Evolutionary conservation across 1,139 yeast species (phyloP).

Genomic region (Zhuliangozyma parablackwelliae): DNA sequence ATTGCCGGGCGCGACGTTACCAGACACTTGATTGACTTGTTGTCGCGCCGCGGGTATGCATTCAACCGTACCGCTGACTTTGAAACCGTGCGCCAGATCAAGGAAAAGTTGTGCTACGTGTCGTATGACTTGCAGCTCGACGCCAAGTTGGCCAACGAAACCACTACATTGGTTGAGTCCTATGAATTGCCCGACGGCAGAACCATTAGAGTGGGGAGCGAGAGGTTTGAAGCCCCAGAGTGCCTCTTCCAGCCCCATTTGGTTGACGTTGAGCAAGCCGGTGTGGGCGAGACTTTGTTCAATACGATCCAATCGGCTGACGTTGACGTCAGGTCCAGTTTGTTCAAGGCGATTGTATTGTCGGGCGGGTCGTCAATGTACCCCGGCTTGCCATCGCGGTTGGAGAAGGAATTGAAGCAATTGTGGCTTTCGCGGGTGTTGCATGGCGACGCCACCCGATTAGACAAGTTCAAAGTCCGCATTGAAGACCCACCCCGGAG

Average conservation of each 20-base stretch:
- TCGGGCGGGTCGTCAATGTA: slow-evolving; percentile 99
- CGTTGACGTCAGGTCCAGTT: slow-evolving; percentile 83
- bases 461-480: slow-evolving; percentile 89
- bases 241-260: slow-evolving; percentile 95
- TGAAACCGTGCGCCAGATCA: slow-evolving; percentile 96
- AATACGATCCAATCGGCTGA: slow-evolving; percentile 93
- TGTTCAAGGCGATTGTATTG: slow-evolving; percentile 86
- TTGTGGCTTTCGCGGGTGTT: slow-evolving; percentile 89
- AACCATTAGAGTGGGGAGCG: slow-evolving; percentile 88
- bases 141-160: slow-evolving; percentile 81
- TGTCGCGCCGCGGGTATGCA: slow-evolving; percentile 94
- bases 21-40: slow-evolving; percentile 81
- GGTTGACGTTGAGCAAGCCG: slow-evolving; percentile 97
- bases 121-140: slow-evolving; percentile 91
- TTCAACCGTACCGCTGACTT: slow-evolving; percentile 98
- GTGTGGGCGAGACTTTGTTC: slow-evolving; percentile 88
- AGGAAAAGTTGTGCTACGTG: slow-evolving; percentile 92
- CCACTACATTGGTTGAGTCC: slow-evolving; percentile 86
- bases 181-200: slow-evolving; percentile 97
- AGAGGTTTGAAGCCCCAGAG: slow-evolving; percentile 96
- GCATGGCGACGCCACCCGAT: slow-evolving; percentile 79
- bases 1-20: slow-evolving; percentile 99
- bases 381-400: slow-evolving; percentile 93
- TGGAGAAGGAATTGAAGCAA: slow-evolving; percentile 94
- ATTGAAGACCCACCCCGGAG: slow-evolving; percentile 99